phyloP scores from a whole-genome alignment of 2,329 filamentous ascomycete genomes.

The Talaromyces pinophilus region DNA sequence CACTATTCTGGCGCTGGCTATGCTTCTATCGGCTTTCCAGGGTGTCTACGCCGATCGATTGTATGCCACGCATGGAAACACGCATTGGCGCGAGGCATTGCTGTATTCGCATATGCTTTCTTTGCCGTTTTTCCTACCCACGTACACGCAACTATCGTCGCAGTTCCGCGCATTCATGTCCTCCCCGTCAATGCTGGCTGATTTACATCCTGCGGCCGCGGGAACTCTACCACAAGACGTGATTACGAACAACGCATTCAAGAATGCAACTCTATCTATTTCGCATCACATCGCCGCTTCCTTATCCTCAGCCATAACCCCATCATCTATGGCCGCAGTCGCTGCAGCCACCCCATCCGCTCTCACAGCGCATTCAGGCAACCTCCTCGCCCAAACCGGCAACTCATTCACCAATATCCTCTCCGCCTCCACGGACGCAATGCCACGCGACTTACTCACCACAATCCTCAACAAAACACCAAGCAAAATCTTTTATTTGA shows the following conservation, averaged over 20 bases:
- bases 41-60: constrained; percentile 92
- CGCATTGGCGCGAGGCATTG: constrained; percentile 91
- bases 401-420: constrained; percentile 15
- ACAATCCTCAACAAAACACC: constrained; percentile 34
- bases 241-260: background rate
- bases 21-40: constrained; percentile 89
- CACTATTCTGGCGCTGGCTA: constrained; percentile 78
- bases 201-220: constrained; percentile 21
- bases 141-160: constrained; percentile 36
- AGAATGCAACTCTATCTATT: constrained; percentile 3
- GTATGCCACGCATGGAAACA: constrained; percentile 75
- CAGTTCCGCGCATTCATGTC: constrained; percentile 41
- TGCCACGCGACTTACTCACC: constrained; percentile 26
- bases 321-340: background rate
- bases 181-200: constrained; percentile 37
- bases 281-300: constrained; percentile 14
- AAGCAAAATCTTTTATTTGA: constrained; percentile 41
- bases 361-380: background rate
- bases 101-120: constrained; percentile 76
- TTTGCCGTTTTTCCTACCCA: constrained; percentile 47
- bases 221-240: constrained; percentile 3
- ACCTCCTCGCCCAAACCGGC: constrained; percentile 1
- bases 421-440: constrained; percentile 23
- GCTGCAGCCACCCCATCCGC: background rate
- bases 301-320: background rate